Conservation (phyloP, 2,329 filamentous ascomycete genomes). For the Epichloe typhina region DNA sequence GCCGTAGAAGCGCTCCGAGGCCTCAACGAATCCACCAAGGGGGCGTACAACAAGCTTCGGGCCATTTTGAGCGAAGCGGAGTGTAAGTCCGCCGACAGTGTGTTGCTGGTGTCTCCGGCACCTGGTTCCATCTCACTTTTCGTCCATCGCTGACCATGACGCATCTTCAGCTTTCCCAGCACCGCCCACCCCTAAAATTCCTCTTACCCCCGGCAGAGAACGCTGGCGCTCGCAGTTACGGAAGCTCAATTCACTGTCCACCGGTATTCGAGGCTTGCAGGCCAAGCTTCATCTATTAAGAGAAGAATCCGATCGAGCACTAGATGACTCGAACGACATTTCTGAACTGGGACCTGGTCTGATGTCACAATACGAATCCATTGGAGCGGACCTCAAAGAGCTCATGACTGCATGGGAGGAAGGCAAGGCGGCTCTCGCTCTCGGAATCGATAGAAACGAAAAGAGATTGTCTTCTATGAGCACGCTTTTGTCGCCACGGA, state of each 20-base stretch:
- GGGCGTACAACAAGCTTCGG: constrained; percentile 51
- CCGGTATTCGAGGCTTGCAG: constrained; percentile 81
- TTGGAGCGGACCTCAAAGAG: constrained; percentile 72
- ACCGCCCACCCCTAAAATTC: constrained; percentile 43
- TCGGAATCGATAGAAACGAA: constrained; percentile 71
- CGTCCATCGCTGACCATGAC: not conserved
- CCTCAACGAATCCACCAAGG: constrained; percentile 47
- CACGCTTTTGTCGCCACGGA: constrained; percentile 42
- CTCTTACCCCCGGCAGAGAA: constrained; percentile 62
- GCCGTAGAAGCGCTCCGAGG: constrained; percentile 62
- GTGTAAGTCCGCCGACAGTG: constrained; percentile 34
- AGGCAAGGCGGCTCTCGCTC: constrained; percentile 69
- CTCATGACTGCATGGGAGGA: constrained; percentile 77
- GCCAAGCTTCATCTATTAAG: constrained; percentile 86
- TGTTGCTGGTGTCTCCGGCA: not conserved
- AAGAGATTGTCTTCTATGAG: constrained; percentile 53
- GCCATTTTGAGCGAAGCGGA: constrained; percentile 68
- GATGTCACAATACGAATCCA: constrained; percentile 86
- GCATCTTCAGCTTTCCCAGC: constrained; percentile 33
- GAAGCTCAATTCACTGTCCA: constrained; percentile 77
- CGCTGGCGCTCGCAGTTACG: constrained; percentile 76
- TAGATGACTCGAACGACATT: constrained; percentile 61
- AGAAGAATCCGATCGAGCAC: constrained; percentile 71
- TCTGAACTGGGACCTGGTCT: constrained; percentile 66
- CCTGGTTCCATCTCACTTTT: not conserved